Evolutionary conservation across 768 basidiomycete genomes (phyloP).

Genomic region (Roridomyces roridus): DNA sequence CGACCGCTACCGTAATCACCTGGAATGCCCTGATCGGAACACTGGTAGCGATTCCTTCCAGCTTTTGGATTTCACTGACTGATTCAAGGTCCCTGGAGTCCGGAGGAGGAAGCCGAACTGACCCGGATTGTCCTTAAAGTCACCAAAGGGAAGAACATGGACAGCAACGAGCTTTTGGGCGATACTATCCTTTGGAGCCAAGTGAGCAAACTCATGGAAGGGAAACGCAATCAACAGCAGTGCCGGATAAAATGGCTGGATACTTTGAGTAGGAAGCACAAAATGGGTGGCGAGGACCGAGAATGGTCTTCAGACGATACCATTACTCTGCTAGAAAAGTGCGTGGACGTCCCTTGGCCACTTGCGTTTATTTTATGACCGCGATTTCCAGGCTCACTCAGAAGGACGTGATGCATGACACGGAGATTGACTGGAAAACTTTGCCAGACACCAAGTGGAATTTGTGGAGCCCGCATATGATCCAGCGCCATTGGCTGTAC

Average conservation of each 20-base stretch:
- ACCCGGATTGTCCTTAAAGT: constrained; percentile 78
- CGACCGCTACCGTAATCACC: constrained; percentile 86
- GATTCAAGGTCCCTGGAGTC: constrained; percentile 69
- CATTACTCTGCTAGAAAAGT: constrained; percentile 85
- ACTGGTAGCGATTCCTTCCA: no score
- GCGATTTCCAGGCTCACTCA: constrained; percentile 65
- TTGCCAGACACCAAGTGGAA: constrained; percentile 81
- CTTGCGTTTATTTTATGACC: constrained; percentile 5
- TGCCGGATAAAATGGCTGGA: constrained; percentile 93
- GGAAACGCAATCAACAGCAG: constrained; percentile 78
- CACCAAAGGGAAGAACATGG: constrained; percentile 72
- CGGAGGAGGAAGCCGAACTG: constrained; percentile 78
- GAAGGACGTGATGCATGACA: constrained; percentile 76
- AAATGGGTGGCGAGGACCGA: constrained; percentile 71
- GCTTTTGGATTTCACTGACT: no score
- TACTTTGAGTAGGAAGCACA: constrained; percentile 71
- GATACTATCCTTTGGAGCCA: no score
- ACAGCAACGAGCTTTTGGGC: constrained; percentile 86
- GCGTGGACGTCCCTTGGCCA: constrained; percentile 29
- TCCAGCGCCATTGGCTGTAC: constrained; percentile 82
- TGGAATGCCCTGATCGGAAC: constrained; percentile 70
- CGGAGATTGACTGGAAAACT: constrained; percentile 86
- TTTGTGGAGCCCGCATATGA: constrained; percentile 79
- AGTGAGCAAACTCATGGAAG: constrained; percentile 80
- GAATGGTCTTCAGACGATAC: constrained; percentile 82